Percentiles rank a stretch among this genome's conserved stretches.
These are phyloP conservation scores for Psilocybe azurescens DNA, from an alignment of 768 basidiomycete genomes.

Conservation along the genomic window DNA sequence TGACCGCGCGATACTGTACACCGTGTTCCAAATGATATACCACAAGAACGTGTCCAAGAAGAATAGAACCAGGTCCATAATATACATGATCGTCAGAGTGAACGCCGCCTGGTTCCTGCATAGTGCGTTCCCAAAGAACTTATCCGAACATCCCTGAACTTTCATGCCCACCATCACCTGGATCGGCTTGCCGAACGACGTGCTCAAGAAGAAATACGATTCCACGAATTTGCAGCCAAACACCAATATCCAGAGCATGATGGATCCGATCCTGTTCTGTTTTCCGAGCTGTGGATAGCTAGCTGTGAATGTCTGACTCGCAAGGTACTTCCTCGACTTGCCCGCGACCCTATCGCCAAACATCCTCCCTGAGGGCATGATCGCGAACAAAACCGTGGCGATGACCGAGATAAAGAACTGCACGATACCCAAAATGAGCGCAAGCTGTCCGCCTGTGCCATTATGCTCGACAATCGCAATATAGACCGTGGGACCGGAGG, in stretches of 20 bases:
- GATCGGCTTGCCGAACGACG: slow-evolving; percentile 94
- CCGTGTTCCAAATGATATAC: slow-evolving; percentile 99
- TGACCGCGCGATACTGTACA: slow-evolving; percentile 85
- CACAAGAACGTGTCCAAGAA: slow-evolving; percentile 99
- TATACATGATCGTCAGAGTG: slow-evolving; percentile 95
- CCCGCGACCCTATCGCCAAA: slow-evolving; percentile 98
- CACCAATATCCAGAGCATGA: slow-evolving; percentile 87
- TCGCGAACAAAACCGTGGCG: slow-evolving; percentile 85
- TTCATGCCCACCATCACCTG: slow-evolving; percentile 97
- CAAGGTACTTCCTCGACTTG: slow-evolving; percentile 95
- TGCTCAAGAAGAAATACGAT: slow-evolving; percentile 97
- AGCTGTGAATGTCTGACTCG: slow-evolving; percentile 97
- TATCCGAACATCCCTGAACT: slow-evolving; percentile 88
- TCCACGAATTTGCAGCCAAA: slow-evolving; percentile 97
- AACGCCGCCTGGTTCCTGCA: slow-evolving; percentile 96
- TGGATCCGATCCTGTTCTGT: slow-evolving; percentile 75
- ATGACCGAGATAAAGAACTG: slow-evolving; percentile 94
- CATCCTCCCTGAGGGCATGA: slow-evolving; percentile 97
- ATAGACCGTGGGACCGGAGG: slow-evolving; percentile 93
- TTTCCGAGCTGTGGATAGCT: slow-evolving; percentile 79
- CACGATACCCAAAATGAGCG: slow-evolving; percentile 93
- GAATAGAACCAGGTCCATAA: slow-evolving; percentile 97
- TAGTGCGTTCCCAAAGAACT: slow-evolving; percentile 80
- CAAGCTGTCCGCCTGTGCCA: slow-evolving; percentile 67
- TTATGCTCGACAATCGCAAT: slow-evolving; percentile 83